Evolutionary conservation across 192 early-diverging fungal species (phyloP).

Genomic region (Coemansia interrupta): DNA sequence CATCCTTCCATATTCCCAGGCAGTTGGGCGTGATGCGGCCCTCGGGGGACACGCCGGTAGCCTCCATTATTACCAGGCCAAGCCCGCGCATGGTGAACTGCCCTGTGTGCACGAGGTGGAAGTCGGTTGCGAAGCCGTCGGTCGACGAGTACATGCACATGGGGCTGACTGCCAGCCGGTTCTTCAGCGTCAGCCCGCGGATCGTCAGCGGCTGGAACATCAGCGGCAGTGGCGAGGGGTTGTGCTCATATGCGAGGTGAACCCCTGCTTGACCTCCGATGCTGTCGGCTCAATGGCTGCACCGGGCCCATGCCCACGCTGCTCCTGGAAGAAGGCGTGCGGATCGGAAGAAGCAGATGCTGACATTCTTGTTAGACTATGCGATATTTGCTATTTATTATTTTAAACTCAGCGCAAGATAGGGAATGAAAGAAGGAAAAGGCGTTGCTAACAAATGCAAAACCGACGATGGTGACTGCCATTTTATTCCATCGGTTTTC

Average conservation of each 20-base stretch:
- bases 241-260: constrained; percentile 6
- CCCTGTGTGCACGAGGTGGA: constrained; percentile 61
- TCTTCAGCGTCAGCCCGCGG: constrained; percentile 66
- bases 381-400: no score
- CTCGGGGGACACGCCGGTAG: constrained; percentile 66
- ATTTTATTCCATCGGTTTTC: no score
- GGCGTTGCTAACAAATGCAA: no score
- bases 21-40: constrained; percentile 77
- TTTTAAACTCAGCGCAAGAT: no score
- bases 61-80: constrained; percentile 78
- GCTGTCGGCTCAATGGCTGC: constrained; percentile 33
- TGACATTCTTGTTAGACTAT: no score
- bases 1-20: constrained; percentile 80
- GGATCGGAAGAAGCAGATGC: constrained; percentile 1
- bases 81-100: constrained; percentile 73
- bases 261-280: constrained; percentile 37
- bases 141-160: constrained; percentile 78
- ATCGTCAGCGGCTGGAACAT: constrained; percentile 70
- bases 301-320: constrained; percentile 29
- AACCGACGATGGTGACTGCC: no score
- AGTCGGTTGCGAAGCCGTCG: constrained; percentile 66
- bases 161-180: constrained; percentile 72
- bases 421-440: no score
- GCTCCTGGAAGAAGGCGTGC: constrained; percentile 30
- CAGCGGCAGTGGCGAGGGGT: constrained; percentile 28